These are phyloP conservation scores for Asterophora parasitica DNA, from an alignment of 768 basidiomycete genomes.

Conservation along the genomic window DNA sequence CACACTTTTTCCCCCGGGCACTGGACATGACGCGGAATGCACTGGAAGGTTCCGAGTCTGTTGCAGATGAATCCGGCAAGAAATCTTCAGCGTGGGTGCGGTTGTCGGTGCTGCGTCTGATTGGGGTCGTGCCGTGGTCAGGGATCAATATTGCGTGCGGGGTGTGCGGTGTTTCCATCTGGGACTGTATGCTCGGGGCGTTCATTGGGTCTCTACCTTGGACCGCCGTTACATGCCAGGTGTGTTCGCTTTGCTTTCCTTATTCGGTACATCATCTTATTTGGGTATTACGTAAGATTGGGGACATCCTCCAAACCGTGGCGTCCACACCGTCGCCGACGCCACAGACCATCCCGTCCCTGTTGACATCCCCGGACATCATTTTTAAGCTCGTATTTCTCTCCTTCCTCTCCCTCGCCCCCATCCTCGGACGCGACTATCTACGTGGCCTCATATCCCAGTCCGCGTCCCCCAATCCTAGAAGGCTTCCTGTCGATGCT, in stretches of 20 bases:
- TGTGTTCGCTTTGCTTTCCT: constrained; percentile 28
- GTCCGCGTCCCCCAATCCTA: constrained; percentile 16
- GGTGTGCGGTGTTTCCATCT: constrained; percentile 74
- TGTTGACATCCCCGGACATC: constrained; percentile 81
- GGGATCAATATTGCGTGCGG: constrained; percentile 97
- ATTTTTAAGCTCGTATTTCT: constrained; percentile 80
- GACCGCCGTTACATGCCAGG: constrained; percentile 91
- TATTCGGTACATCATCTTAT: constrained; percentile 5
- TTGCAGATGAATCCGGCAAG: constrained; percentile 32
- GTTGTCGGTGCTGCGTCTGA: constrained; percentile 79
- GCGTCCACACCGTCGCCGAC: constrained; percentile 67
- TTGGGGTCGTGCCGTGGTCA: constrained; percentile 95
- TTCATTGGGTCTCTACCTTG: constrained; percentile 85
- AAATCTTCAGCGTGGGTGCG: constrained; percentile 71
- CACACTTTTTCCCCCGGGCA: constrained; percentile 77
- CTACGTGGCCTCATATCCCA: constrained; percentile 52
- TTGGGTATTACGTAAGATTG: constrained; percentile 49
- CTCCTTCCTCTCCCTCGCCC: constrained; percentile 80
- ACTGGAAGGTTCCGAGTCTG: constrained; percentile 56
- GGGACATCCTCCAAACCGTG: constrained; percentile 82
- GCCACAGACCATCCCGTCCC: constrained; percentile 74
- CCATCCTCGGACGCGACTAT: constrained; percentile 72
- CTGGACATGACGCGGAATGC: constrained; percentile 81
- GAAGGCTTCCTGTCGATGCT: constrained; percentile 14
- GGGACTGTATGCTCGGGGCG: constrained; percentile 73